Percentiles rank a stretch among this genome's conserved stretches.
Evolutionary conservation across 345 rosid genomes (phyloP).

Genomic region (Kandelia obovata): DNA sequence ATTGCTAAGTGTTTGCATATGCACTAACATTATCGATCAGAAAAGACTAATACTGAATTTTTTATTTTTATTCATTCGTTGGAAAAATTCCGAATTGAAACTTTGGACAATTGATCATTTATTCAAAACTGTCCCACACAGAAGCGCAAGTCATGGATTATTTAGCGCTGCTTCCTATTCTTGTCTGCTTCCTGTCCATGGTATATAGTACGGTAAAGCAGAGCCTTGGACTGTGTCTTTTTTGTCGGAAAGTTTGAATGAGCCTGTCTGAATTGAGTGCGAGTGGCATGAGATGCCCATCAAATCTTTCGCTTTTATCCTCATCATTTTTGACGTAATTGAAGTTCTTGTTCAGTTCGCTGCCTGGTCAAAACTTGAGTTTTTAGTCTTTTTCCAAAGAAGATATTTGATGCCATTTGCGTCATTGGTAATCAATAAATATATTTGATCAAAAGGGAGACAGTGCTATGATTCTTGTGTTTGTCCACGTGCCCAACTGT

Average conservation of each 20-base stretch:
- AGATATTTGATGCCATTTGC: background rate
- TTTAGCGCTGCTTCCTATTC: no score
- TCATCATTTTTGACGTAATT: slow-evolving; percentile 32
- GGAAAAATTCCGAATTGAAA: no score
- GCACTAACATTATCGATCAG: no score
- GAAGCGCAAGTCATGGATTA: no score
- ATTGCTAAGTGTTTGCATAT: no score
- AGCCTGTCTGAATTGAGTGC: slow-evolving; percentile 11
- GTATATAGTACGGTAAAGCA: background rate
- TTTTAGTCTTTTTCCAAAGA: slow-evolving; percentile 4
- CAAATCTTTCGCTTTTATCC: background rate
- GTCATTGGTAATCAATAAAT: no score
- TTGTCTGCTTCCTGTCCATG: no score
- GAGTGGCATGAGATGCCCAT: slow-evolving; percentile 19
- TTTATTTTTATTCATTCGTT: no score
- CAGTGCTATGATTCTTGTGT: background rate
- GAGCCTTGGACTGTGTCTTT: slow-evolving; percentile 2
- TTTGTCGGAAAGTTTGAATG: slow-evolving; percentile 17
- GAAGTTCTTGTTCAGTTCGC: background rate
- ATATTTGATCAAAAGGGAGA: no score
- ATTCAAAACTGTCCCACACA: no score
- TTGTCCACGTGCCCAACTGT: slow-evolving; percentile 54
- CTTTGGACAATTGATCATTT: no score
- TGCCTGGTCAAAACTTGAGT: slow-evolving; percentile 14
- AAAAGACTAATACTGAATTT: no score